Evolutionary conservation across 495 filamentous ascomycete species (phyloP).

Genomic region (Hypoxylon intermedium): DNA sequence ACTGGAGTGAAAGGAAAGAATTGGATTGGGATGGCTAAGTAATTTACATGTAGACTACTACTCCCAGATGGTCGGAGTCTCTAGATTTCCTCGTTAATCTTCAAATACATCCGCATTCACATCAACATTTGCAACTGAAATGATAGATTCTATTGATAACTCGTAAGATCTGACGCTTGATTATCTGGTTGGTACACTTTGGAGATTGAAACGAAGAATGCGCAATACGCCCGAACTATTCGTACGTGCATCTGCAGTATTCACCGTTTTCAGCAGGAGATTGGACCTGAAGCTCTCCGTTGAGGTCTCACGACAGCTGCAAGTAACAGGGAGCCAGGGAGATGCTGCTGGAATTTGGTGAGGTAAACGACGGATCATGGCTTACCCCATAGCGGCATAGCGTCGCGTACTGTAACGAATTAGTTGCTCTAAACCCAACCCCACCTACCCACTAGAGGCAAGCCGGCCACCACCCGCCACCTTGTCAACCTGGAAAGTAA

Average conservation of each 20-base stretch:
- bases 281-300: too few species aligned
- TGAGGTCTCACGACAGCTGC: slow-evolving; percentile 30
- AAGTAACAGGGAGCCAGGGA: slow-evolving; percentile 1
- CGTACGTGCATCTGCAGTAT: slow-evolving; percentile 2
- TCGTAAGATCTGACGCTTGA: too few species aligned
- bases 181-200: too few species aligned
- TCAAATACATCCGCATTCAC: not conserved
- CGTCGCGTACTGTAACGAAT: slow-evolving; percentile 16
- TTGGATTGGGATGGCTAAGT: too few species aligned
- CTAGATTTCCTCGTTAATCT: too few species aligned
- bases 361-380: slow-evolving; percentile 28
- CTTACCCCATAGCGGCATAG: slow-evolving; percentile 13
- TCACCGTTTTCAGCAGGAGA: too few species aligned
- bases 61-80: too few species aligned
- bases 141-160: not conserved
- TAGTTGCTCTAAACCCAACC: slow-evolving; percentile 6
- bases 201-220: not conserved
- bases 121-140: not conserved
- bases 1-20: too few species aligned
- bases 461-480: slow-evolving; percentile 11
- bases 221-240: slow-evolving; percentile 10
- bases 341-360: slow-evolving; percentile 27
- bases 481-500: not conserved
- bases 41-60: too few species aligned
- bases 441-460: slow-evolving; percentile 23